These are phyloP conservation scores for Pezicula radicicola DNA, from an alignment of 2,329 filamentous ascomycete genomes.

Conservation along the genomic window DNA sequence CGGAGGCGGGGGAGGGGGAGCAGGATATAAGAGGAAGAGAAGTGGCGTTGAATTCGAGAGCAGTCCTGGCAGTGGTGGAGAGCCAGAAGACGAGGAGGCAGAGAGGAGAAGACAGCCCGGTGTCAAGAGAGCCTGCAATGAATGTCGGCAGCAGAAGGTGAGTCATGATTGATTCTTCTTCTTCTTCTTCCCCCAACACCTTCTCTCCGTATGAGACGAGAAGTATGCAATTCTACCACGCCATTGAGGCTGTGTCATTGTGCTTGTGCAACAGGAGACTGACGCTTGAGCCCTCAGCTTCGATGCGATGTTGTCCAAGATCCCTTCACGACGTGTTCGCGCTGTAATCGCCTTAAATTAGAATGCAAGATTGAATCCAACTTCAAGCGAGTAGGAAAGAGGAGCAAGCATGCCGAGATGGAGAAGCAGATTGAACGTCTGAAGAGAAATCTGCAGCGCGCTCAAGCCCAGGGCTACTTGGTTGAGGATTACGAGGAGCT, in stretches of 20 bases:
- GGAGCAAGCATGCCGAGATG: slow-evolving; percentile 82
- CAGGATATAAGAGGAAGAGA: slow-evolving; percentile 54
- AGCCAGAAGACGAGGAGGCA: slow-evolving; percentile 51
- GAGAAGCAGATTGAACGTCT: slow-evolving; percentile 75
- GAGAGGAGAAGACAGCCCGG: slow-evolving; percentile 65
- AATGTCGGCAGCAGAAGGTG: slow-evolving; percentile 84
- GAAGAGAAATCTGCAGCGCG: slow-evolving; percentile 57
- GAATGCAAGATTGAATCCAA: slow-evolving; percentile 85
- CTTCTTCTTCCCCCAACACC: too few species aligned
- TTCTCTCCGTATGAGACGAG: too few species aligned
- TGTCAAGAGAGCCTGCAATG: slow-evolving; percentile 79
- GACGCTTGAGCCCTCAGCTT: slow-evolving; percentile 47
- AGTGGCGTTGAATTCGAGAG: slow-evolving; percentile 52
- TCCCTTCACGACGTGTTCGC: slow-evolving; percentile 72
- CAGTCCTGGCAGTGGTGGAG: slow-evolving; percentile 54
- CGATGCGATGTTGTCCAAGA: slow-evolving; percentile 83
- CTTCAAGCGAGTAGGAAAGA: slow-evolving; percentile 81
- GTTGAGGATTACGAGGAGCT: slow-evolving; percentile 52
- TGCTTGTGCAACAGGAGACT: slow-evolving; percentile 3
- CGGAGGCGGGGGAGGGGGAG: background rate
- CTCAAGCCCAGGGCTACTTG: slow-evolving; percentile 55
- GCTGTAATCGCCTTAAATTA: slow-evolving; percentile 76
- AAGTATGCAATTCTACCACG: slow-evolving; percentile 5
- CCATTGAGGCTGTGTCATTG: background rate
- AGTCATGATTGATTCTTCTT: slow-evolving; percentile 30